A percentile compares a stretch with the other conserved stretches of the same genome.
These are phyloP conservation scores for Maudiozyma barnettii DNA, from an alignment of 805 yeast genomes.

Conservation along the genomic window DNA sequence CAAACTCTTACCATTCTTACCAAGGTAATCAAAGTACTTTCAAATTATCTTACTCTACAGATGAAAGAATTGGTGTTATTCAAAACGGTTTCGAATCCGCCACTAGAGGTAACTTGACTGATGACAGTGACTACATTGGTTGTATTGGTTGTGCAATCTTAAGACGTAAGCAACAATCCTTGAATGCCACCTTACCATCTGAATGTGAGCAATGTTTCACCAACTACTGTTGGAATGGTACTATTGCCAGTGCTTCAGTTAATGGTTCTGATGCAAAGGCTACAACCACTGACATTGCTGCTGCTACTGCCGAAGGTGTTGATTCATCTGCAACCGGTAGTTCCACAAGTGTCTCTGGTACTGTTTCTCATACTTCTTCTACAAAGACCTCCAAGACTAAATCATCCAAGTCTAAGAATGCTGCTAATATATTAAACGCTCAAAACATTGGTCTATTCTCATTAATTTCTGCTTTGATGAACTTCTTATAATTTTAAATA, in stretches of 20 bases:
- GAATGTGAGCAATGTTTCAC: constrained; percentile 67
- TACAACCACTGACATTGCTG: background rate
- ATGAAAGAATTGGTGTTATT: constrained; percentile 51
- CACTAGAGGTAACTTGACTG: constrained; percentile 54
- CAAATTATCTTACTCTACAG: constrained; percentile 50
- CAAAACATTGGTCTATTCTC: constrained; percentile 3
- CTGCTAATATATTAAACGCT: constrained; percentile 2
- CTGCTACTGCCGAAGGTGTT: constrained; percentile 6
- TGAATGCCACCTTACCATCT: constrained; percentile 44
- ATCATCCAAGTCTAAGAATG: constrained; percentile 2
- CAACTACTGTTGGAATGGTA: constrained; percentile 70
- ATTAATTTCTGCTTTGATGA: background rate
- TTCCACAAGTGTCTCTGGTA: constrained; percentile 3
- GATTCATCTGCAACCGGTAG: constrained; percentile 9
- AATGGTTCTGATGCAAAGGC: constrained; percentile 5
- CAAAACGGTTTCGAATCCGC: constrained; percentile 67
- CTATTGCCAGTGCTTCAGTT: constrained; percentile 16
- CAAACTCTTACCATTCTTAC: constrained; percentile 59
- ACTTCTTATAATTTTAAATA: constrained; percentile 5
- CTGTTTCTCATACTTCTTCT: constrained; percentile 2
- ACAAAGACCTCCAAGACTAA: background rate
- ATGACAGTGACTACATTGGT: constrained; percentile 58
- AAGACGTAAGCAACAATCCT: constrained; percentile 67
- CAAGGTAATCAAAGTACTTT: constrained; percentile 66
- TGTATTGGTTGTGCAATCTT: constrained; percentile 80